A percentile compares a stretch with the other conserved stretches of the same genome.
Conservation (phyloP, 352 stramenopile species). For the Globisporangium okanoganense region DNA sequence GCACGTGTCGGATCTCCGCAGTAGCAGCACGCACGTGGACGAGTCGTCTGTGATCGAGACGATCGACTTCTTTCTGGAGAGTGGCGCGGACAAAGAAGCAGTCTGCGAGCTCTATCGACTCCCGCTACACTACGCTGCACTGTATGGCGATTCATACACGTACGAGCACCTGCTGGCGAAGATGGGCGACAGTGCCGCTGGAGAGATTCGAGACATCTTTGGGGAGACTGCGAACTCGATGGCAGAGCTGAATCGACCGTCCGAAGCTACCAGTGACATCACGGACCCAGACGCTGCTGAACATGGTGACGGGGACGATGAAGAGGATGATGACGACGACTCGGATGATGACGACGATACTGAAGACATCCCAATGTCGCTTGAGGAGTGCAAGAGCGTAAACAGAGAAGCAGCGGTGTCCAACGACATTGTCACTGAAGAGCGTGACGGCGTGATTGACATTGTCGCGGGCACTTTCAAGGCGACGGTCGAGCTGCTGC, state of each 20-base stretch:
- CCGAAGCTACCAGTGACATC: constrained; percentile 18
- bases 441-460: constrained; percentile 42
- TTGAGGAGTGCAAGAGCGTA: constrained; percentile 30
- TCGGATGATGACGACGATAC: constrained; percentile 19
- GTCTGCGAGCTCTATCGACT: constrained; percentile 70
- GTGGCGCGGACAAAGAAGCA: constrained; percentile 48
- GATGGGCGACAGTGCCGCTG: constrained; percentile 35
- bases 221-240: constrained; percentile 57
- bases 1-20: constrained; percentile 36
- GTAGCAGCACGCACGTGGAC: constrained; percentile 45
- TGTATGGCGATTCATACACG: constrained; percentile 54
- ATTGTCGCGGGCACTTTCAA: constrained; percentile 66
- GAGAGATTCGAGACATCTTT: constrained; percentile 61
- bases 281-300: constrained; percentile 10
- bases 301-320: constrained; percentile 5
- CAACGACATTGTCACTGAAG: constrained; percentile 52
- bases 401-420: constrained; percentile 22
- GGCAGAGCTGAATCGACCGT: constrained; percentile 31
- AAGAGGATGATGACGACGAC: not conserved
- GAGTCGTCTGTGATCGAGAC: constrained; percentile 55
- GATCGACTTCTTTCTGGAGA: constrained; percentile 70
- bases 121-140: constrained; percentile 71
- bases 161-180: constrained; percentile 52
- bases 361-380: constrained; percentile 48
- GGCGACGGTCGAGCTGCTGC: constrained; percentile 52